Conservation (phyloP, 352 stramenopile genomes). For the Thalassiosira mediterranea region DNA sequence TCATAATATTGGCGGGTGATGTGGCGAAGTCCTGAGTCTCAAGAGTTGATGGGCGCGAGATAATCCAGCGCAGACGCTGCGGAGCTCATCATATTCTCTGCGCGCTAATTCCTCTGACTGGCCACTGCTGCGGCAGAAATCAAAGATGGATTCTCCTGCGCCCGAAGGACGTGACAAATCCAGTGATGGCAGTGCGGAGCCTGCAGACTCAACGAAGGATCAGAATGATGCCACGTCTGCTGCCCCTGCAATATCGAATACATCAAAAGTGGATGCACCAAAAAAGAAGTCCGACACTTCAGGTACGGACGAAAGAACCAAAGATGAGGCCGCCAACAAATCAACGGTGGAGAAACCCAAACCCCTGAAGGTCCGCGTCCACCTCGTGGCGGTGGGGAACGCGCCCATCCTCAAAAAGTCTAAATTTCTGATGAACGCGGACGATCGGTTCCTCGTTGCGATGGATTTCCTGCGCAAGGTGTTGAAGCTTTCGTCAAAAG, state of each 20-base stretch:
- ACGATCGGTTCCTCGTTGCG: conserved; percentile 69
- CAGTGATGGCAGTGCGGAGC: too few relatives aligned
- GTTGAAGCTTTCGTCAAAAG: conserved; percentile 57
- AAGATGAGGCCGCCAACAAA: conserved; percentile 1
- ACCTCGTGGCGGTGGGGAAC: conserved; percentile 79
- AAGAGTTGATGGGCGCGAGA: too few relatives aligned
- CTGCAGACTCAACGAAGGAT: too few relatives aligned
- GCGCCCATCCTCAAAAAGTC: conserved; percentile 83
- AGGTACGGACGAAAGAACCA: background rate
- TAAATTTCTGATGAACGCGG: conserved; percentile 78
- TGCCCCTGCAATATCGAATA: background rate
- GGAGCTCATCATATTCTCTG: too few relatives aligned
- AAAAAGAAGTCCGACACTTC: too few relatives aligned
- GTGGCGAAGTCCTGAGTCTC: too few relatives aligned
- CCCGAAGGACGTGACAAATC: background rate
- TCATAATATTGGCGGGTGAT: too few relatives aligned
- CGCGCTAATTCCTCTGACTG: too few relatives aligned
- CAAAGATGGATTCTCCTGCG: background rate
- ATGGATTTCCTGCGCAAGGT: conserved; percentile 76
- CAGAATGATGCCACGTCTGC: too few relatives aligned
- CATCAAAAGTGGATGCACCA: background rate
- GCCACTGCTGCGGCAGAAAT: too few relatives aligned
- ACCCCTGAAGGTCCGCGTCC: conserved; percentile 76
- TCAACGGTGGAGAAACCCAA: conserved; percentile 7
- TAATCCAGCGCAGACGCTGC: too few relatives aligned